Evolutionary conservation across 441 rosid species (phyloP).

Genomic region (Monsonia emarginata): DNA sequence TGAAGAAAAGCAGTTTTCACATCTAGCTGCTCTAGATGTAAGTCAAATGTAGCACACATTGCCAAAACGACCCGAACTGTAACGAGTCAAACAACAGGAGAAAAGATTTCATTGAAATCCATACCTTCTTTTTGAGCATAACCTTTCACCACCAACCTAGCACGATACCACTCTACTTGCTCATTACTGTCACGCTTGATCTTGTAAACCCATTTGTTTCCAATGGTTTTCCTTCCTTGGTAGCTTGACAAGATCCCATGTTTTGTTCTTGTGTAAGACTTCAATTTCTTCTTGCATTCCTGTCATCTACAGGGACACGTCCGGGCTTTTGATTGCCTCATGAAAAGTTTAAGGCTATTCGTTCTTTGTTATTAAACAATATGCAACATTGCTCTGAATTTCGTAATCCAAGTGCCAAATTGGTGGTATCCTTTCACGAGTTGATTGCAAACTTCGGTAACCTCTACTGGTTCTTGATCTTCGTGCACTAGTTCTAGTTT

Average conservation of each 20-base stretch:
- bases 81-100: background rate
- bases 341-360: conserved; percentile 8
- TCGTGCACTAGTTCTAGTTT: background rate
- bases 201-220: conserved; percentile 5
- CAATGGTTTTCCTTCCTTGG: too few relatives aligned
- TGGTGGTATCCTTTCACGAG: background rate
- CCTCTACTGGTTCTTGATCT: background rate
- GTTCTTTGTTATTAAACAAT: conserved; percentile 7
- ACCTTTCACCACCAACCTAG: conserved; percentile 8
- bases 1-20: conserved; percentile 8
- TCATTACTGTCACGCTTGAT: conserved; percentile 11
- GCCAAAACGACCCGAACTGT: background rate
- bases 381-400: conserved; percentile 1
- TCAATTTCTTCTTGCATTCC: too few relatives aligned
- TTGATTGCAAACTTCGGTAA: background rate
- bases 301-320: too few relatives aligned
- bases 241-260: too few relatives aligned
- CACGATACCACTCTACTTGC: conserved; percentile 9
- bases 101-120: background rate
- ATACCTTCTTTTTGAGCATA: conserved; percentile 3
- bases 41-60: background rate
- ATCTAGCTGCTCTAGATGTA: conserved; percentile 6
- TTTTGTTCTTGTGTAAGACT: background rate
- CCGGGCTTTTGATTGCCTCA: too few relatives aligned
- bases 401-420: conserved; percentile 8